Conservation (phyloP, 176 grass and related monocot species). For the Hordeum marinum region DNA sequence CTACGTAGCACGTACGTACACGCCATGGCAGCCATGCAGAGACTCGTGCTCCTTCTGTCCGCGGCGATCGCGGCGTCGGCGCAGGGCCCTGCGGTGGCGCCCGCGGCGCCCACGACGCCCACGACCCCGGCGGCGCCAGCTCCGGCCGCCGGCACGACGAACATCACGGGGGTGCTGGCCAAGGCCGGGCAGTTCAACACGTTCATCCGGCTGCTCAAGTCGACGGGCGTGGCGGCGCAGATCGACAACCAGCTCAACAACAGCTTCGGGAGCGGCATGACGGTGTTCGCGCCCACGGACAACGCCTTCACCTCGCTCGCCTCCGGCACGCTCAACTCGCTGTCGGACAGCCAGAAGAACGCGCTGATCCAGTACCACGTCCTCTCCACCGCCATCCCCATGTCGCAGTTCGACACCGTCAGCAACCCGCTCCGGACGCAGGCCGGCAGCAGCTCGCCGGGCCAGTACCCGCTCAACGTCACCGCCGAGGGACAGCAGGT, state of each 20-base stretch:
- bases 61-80: slow-evolving; percentile 10
- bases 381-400: slow-evolving; percentile 39
- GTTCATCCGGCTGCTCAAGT: slow-evolving; percentile 60
- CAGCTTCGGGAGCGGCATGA: slow-evolving; percentile 70
- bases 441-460: slow-evolving; percentile 53
- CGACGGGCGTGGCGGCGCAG: slow-evolving; percentile 60
- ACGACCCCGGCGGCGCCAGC: slow-evolving; percentile 8
- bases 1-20: background rate
- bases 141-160: slow-evolving; percentile 41
- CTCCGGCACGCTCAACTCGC: slow-evolving; percentile 79
- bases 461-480: slow-evolving; percentile 74
- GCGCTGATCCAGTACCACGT: slow-evolving; percentile 84
- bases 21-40: slow-evolving; percentile 39
- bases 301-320: slow-evolving; percentile 82
- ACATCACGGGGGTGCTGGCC: slow-evolving; percentile 76
- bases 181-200: slow-evolving; percentile 88
- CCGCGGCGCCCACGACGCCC: background rate
- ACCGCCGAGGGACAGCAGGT: slow-evolving; percentile 58
- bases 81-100: slow-evolving; percentile 36
- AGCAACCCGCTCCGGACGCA: slow-evolving; percentile 94
- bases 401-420: slow-evolving; percentile 72
- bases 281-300: slow-evolving; percentile 89
- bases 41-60: background rate
- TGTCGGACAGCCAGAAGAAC: slow-evolving; percentile 76
- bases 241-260: slow-evolving; percentile 94